A percentile compares a stretch with the other conserved stretches of the same genome.
Evolutionary conservation across 768 basidiomycete species (phyloP).

Genomic region (Omphalotus guepiniiformis): DNA sequence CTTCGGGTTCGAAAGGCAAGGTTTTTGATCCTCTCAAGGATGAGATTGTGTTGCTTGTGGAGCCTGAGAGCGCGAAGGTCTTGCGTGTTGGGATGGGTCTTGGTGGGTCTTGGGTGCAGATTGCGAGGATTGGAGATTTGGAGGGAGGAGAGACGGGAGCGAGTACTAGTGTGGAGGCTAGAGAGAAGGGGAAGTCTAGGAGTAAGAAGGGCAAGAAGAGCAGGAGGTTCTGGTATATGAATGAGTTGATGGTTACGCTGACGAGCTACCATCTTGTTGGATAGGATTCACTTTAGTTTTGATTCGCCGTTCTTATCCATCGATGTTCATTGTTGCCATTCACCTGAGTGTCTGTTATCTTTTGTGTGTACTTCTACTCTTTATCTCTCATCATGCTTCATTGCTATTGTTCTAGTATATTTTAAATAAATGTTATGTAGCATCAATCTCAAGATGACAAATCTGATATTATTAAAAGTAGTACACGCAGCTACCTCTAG

Average conservation of each 20-base stretch:
- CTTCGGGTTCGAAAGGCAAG: conserved; percentile 10
- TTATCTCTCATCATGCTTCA: too few relatives aligned
- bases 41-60: conserved; percentile 25
- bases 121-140: conserved; percentile 15
- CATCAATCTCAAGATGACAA: too few relatives aligned
- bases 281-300: too few relatives aligned
- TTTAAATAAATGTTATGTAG: too few relatives aligned
- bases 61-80: conserved; percentile 10
- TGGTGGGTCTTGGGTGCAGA: conserved; percentile 32
- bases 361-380: too few relatives aligned
- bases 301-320: too few relatives aligned
- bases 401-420: too few relatives aligned
- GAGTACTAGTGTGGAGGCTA: not conserved
- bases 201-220: not conserved
- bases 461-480: too few relatives aligned
- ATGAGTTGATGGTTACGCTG: conserved; percentile 6
- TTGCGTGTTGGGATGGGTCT: conserved; percentile 27
- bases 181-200: not conserved
- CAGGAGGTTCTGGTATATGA: conserved; percentile 12
- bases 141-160: not conserved
- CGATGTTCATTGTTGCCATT: too few relatives aligned
- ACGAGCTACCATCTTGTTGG: conserved; percentile 7
- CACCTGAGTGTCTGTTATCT: too few relatives aligned
- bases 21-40: conserved; percentile 17
- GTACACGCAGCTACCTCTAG: too few relatives aligned